phyloP scores from a whole-genome alignment of 2,329 filamentous ascomycete genomes.

The Lasiodiplodia citricola region DNA sequence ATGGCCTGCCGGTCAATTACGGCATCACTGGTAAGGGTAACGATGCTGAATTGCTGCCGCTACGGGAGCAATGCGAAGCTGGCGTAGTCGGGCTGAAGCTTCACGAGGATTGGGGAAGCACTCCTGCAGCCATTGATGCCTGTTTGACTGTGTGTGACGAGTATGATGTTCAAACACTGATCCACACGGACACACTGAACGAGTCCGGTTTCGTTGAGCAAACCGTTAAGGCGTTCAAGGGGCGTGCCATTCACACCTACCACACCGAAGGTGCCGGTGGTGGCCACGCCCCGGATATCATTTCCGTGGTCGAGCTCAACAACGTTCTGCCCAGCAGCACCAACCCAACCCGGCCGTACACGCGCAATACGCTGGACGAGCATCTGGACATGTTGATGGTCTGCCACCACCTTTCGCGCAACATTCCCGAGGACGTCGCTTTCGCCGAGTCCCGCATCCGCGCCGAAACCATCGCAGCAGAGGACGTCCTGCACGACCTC shows the following conservation, averaged over 20 bases:
- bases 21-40: constrained; percentile 95
- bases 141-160: constrained; percentile 84
- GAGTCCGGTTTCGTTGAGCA: constrained; percentile 97
- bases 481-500: constrained; percentile 93
- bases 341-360: constrained; percentile 90
- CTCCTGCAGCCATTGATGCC: constrained; percentile 87
- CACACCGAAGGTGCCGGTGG: constrained; percentile 96
- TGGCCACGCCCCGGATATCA: constrained; percentile 95
- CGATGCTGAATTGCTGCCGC: constrained; percentile 71
- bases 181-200: constrained; percentile 92
- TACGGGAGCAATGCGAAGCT: constrained; percentile 80
- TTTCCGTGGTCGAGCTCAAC: constrained; percentile 84
- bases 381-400: constrained; percentile 99
- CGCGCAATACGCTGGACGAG: constrained; percentile 90
- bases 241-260: constrained; percentile 92
- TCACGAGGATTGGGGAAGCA: constrained; percentile 95
- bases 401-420: constrained; percentile 89
- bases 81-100: constrained; percentile 91
- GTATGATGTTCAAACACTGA: constrained; percentile 88
- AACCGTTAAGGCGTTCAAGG: constrained; percentile 83
- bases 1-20: constrained; percentile 81
- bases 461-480: constrained; percentile 93
- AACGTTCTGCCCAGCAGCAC: constrained; percentile 92
- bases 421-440: constrained; percentile 94
- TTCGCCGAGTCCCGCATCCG: constrained; percentile 95